These are phyloP conservation scores for Fusarium tuaranense DNA, from an alignment of 2,329 filamentous ascomycete species.

Conservation along the genomic window DNA sequence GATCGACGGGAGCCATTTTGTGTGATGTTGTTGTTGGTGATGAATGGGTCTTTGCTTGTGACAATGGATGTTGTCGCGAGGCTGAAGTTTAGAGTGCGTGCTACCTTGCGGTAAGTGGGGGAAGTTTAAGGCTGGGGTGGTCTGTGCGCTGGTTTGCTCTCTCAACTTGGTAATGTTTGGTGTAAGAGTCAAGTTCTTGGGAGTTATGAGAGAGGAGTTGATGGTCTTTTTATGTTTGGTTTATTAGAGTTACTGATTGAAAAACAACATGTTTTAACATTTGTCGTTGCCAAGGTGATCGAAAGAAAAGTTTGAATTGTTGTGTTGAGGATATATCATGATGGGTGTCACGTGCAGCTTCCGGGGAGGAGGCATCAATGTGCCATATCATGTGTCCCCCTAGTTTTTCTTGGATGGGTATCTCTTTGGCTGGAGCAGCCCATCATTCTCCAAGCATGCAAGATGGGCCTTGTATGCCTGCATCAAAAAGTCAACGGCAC, in stretches of 20 bases:
- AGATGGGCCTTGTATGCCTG: neutral
- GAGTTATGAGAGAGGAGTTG: neutral
- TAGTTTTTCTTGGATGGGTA: neutral
- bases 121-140: neutral
- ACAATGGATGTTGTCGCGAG: conserved; percentile 18
- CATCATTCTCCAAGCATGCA: neutral
- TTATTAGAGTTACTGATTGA: neutral
- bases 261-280: neutral
- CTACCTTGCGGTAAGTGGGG: conserved; percentile 27
- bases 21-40: neutral
- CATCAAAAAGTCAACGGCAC: neutral
- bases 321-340: neutral
- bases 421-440: neutral
- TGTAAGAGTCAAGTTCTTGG: neutral
- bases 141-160: neutral
- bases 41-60: neutral
- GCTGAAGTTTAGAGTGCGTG: neutral
- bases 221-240: neutral
- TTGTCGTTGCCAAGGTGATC: neutral
- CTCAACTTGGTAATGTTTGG: neutral
- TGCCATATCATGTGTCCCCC: neutral
- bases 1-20: conserved; percentile 57
- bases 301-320: neutral
- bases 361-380: neutral
- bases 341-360: neutral